These are phyloP conservation scores for Rugonectria rugulosa DNA, from an alignment of 2,329 filamentous ascomycete genomes.

Conservation along the genomic window DNA sequence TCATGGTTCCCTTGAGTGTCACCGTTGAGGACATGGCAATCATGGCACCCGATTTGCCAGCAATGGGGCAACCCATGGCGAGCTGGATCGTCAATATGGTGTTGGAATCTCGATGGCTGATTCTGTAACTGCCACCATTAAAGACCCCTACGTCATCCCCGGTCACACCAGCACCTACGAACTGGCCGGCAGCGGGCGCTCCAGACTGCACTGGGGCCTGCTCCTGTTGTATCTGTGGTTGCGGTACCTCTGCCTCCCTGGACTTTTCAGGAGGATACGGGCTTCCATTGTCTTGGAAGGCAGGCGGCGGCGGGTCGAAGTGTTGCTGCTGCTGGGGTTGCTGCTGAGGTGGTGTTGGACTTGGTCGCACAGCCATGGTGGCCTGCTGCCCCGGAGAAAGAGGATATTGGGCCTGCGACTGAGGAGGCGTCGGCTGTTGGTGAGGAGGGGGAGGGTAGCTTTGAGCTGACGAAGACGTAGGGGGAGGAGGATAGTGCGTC, in stretches of 20 bases:
- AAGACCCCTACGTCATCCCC: constrained; percentile 94
- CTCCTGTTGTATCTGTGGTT: constrained; percentile 34
- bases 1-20: constrained; percentile 81
- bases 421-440: constrained; percentile 34
- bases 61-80: constrained; percentile 85
- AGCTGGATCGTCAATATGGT: constrained; percentile 88
- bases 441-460: constrained; percentile 26
- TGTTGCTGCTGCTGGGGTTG: constrained; percentile 37
- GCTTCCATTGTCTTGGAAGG: constrained; percentile 30
- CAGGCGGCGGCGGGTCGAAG: constrained; percentile 39
- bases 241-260: constrained; percentile 28
- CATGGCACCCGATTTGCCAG: constrained; percentile 86
- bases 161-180: constrained; percentile 67
- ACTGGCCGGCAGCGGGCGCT: constrained; percentile 60
- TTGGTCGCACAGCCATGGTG: constrained; percentile 7
- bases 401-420: constrained; percentile 37
- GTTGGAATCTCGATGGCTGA: constrained; percentile 92
- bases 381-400: constrained; percentile 16
- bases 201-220: constrained; percentile 43
- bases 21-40: constrained; percentile 93
- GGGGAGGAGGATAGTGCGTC: constrained; percentile 33
- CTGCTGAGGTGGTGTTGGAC: constrained; percentile 21
- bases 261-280: constrained; percentile 43
- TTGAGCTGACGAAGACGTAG: constrained; percentile 26
- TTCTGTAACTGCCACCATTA: constrained; percentile 93